Evolutionary conservation across 2,329 filamentous ascomycete genomes (phyloP).

Genomic region (Kalaharituber pfeilii): DNA sequence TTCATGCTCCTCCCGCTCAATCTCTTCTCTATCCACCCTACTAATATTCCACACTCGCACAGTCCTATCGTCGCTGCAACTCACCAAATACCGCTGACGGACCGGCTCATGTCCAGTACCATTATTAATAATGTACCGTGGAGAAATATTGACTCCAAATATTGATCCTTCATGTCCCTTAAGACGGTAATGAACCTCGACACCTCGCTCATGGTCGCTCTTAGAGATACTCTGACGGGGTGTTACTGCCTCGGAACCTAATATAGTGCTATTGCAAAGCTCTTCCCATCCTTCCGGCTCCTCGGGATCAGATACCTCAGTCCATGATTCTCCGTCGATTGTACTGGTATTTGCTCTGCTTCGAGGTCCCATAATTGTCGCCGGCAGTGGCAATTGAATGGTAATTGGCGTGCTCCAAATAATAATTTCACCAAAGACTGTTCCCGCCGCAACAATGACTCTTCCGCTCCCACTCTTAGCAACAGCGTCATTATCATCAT

Average conservation of each 20-base stretch:
- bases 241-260: background rate
- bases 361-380: background rate
- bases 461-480: slow-evolving; percentile 28
- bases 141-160: slow-evolving; percentile 71
- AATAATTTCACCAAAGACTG: slow-evolving; percentile 84
- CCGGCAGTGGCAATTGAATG: background rate
- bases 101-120: slow-evolving; percentile 27
- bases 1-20: slow-evolving; percentile 17
- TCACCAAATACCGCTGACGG: slow-evolving; percentile 51
- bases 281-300: background rate
- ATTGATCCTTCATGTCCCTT: slow-evolving; percentile 77
- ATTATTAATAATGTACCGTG: slow-evolving; percentile 28
- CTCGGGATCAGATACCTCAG: background rate
- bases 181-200: slow-evolving; percentile 38
- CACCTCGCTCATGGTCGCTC: slow-evolving; percentile 11
- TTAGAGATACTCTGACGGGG: too few relatives aligned
- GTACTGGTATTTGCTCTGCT: slow-evolving; percentile 35
- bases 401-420: slow-evolving; percentile 41
- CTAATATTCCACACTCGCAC: slow-evolving; percentile 76
- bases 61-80: slow-evolving; percentile 88
- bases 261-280: background rate
- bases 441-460: slow-evolving; percentile 69
- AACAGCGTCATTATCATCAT: too few relatives aligned
- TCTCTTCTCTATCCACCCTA: slow-evolving; percentile 28
- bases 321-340: slow-evolving; percentile 20